Percentiles rank a stretch among this genome's conserved stretches.
phyloP scores from a whole-genome alignment of 2,329 filamentous ascomycete species.

The Pseudogymnoascus sp. region DNA sequence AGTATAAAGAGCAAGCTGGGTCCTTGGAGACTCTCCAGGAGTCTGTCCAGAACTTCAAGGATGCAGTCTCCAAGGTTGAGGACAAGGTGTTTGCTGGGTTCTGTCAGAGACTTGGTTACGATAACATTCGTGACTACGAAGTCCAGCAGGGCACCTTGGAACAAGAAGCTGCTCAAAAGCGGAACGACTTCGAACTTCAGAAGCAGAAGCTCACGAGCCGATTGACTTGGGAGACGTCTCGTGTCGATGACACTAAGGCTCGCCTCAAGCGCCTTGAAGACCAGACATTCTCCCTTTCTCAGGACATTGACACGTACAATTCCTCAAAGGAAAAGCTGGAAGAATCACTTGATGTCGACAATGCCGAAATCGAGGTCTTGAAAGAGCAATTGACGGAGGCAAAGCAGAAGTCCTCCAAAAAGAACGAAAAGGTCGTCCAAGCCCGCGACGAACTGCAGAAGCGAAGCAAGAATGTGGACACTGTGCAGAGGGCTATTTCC shows the following conservation, averaged over 20 bases:
- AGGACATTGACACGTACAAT: conserved; percentile 64
- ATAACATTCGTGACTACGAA: conserved; percentile 87
- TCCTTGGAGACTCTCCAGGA: conserved; percentile 59
- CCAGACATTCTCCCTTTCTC: conserved; percentile 59
- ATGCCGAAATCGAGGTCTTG: conserved; percentile 71
- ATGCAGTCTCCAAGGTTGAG: conserved; percentile 72
- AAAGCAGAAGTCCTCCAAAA: conserved; percentile 61
- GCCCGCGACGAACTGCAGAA: conserved; percentile 76
- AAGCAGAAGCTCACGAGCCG: conserved; percentile 64
- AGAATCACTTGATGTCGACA: conserved; percentile 63
- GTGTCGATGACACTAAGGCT: conserved; percentile 52
- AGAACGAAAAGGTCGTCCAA: conserved; percentile 69
- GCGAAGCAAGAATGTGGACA: conserved; percentile 76
- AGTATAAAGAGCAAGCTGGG: conserved; percentile 64
- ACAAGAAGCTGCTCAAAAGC: conserved; percentile 82
- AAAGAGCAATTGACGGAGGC: conserved; percentile 65
- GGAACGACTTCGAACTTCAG: conserved; percentile 79
- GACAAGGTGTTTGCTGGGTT: conserved; percentile 83
- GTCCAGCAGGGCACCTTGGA: conserved; percentile 87
- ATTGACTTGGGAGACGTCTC: conserved; percentile 50
- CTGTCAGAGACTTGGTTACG: conserved; percentile 79
- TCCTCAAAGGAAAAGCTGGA: conserved; percentile 70
- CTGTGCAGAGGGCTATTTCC: conserved; percentile 65
- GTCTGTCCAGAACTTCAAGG: conserved; percentile 49
- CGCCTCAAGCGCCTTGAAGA: conserved; percentile 65